Evolutionary conservation across 1,139 yeast species (phyloP), one percentile per base, ranked within the genome.

Genomic region (Pichia sp.): DNA sequence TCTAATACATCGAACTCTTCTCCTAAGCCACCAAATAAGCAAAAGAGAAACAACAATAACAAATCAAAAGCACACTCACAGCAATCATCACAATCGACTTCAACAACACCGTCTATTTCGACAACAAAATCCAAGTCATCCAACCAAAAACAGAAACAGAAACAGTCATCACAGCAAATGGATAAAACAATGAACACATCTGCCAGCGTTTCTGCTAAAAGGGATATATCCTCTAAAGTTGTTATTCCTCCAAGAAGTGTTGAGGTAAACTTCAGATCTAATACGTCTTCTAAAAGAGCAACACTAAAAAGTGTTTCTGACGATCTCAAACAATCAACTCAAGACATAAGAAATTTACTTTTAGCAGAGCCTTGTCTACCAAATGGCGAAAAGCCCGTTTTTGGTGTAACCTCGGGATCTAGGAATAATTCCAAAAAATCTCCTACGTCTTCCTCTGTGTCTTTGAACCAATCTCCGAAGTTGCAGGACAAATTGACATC

Each of bases 401-500:
- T 27, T 10, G 27, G 9, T 28, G 23, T 5, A 7, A 36, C 4
- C 3, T 8, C 5, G 11, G 27, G 26, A 26, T 16, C 16, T 16
- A 38, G 31, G 16, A 29, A 7, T 9, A 29, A 23, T 26, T 10
- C 32, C 16, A 23, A 27, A 11, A 35, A 29, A n/a, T 36, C 38
- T 10, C 33, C 33, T 2, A 10, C 33, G 4, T 4, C 4, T 29
- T 9, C 11, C 5, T 9, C 28, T 5, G 5, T 11, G n/a, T 7
- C n/a, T 31, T 16, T 5, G 28, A 38, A 27, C 23, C 35, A 28
- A 9, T 33, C 9, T 8, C 36, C 33, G 6, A 16, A 9, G 11
- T 10, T 10, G 11, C 33, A 31, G 10, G 36, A 28, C 61, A 45
- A 71, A 44, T 76, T 77, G 5, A 66, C 64, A 52, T 77, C 77